A percentile compares a stretch with the other conserved stretches of the same genome.
Evolutionary conservation across 208 protist genomes (phyloP).

Genomic region (Vickermania spadyakhi): DNA sequence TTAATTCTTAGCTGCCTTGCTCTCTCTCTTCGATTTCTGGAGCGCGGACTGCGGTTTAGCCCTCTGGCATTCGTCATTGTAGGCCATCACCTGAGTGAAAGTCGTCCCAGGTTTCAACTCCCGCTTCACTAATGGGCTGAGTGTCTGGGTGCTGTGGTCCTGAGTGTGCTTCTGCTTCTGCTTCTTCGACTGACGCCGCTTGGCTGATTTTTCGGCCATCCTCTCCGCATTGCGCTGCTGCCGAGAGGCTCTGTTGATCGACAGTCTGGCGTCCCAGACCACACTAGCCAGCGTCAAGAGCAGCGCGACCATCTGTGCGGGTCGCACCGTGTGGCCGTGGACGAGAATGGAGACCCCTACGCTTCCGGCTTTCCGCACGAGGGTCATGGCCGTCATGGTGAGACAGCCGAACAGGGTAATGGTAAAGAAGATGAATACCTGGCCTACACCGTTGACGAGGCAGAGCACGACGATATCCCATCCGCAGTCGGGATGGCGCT

Average conservation of each 20-base stretch:
- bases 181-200: background rate
- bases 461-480: conserved; percentile 56
- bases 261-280: conserved; percentile 39
- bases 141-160: too few relatives aligned
- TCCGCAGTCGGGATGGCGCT: conserved; percentile 30
- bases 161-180: too few relatives aligned
- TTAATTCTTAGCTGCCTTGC: too few relatives aligned
- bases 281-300: conserved; percentile 40
- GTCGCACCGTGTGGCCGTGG: conserved; percentile 42
- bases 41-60: too few relatives aligned
- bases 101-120: too few relatives aligned
- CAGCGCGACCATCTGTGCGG: conserved; percentile 47
- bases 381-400: conserved; percentile 68
- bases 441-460: conserved; percentile 53
- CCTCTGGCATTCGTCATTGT: too few relatives aligned
- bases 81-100: too few relatives aligned
- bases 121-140: too few relatives aligned
- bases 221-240: conserved; percentile 1
- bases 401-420: conserved; percentile 73
- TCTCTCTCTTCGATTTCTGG: too few relatives aligned
- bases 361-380: conserved; percentile 71
- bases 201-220: background rate
- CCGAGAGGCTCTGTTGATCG: conserved; percentile 15
- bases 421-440: conserved; percentile 76
- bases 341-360: conserved; percentile 71